Evolutionary conservation across 2,329 filamentous ascomycete species (phyloP).

Genomic region (Alternaria gaisen): DNA sequence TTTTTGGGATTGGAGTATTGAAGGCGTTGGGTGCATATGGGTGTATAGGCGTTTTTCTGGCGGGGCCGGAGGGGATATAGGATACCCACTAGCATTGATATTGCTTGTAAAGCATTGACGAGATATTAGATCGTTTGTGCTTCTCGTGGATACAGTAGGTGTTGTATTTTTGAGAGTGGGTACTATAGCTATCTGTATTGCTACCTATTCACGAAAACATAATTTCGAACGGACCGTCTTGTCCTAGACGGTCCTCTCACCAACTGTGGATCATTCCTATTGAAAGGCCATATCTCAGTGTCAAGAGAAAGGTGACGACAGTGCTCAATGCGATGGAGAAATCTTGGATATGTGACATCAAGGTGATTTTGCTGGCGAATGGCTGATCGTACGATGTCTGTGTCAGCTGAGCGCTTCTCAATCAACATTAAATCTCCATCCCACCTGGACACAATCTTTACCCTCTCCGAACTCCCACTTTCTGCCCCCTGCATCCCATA

Average conservation of each 20-base stretch:
- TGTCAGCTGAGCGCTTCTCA: neutral
- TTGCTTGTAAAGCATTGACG: neutral
- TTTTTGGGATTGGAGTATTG: neutral
- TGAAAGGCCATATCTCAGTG: neutral
- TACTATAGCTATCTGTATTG: neutral
- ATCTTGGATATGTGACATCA: neutral
- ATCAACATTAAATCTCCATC: neutral
- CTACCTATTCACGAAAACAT: neutral
- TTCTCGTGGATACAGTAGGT: neutral
- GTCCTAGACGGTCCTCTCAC: neutral
- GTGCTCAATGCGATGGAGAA: neutral
- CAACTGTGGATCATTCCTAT: neutral
- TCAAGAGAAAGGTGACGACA: accelerated
- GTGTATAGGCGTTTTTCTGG: neutral
- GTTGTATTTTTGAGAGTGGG: neutral
- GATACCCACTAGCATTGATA: neutral
- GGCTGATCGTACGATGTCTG: neutral
- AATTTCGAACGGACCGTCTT: neutral
- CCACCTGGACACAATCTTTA: neutral
- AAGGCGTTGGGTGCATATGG: neutral
- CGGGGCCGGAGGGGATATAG: neutral
- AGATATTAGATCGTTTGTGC: neutral
- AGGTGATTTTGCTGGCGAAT: neutral
- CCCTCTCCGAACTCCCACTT: neutral
- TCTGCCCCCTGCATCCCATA: neutral